Evolutionary conservation across 176 grass and related monocot genomes (phyloP).

Genomic region (Rhipidocladum racemiflorum): DNA sequence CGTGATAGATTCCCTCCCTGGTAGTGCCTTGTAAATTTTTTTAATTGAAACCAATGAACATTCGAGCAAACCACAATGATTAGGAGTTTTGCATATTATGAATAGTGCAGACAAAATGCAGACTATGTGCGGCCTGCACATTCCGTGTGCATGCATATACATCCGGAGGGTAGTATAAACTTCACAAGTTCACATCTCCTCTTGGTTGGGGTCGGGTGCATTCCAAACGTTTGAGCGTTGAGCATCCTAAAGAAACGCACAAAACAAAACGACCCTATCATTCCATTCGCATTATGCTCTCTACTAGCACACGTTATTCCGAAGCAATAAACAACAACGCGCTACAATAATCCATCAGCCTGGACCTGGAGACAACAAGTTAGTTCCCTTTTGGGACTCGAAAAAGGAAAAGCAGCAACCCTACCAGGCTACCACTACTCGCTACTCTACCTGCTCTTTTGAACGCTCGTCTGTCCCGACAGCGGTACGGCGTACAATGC

Average conservation of each 20-base stretch:
- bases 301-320: not conserved
- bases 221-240: not conserved
- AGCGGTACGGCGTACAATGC: not conserved
- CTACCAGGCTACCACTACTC: not conserved
- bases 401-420: not conserved
- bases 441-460: not conserved
- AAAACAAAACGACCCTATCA: not conserved
- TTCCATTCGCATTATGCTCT: not conserved
- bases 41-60: not conserved
- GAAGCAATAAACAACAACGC: not conserved
- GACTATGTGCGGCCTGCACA: not conserved
- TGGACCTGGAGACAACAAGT: not conserved
- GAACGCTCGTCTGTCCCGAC: not conserved
- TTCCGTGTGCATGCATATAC: not conserved
- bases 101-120: not conserved
- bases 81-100: not conserved
- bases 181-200: not conserved
- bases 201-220: not conserved
- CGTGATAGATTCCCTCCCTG: not conserved
- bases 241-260: not conserved
- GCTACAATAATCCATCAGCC: constrained; percentile 1
- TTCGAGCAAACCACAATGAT: not conserved
- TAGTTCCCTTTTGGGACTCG: not conserved
- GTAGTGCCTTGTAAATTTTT: not conserved
- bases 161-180: not conserved